Evolutionary conservation across 768 basidiomycete species (phyloP), one percentile per base, ranked within the genome.

Genomic region (Suillus luteus): DNA sequence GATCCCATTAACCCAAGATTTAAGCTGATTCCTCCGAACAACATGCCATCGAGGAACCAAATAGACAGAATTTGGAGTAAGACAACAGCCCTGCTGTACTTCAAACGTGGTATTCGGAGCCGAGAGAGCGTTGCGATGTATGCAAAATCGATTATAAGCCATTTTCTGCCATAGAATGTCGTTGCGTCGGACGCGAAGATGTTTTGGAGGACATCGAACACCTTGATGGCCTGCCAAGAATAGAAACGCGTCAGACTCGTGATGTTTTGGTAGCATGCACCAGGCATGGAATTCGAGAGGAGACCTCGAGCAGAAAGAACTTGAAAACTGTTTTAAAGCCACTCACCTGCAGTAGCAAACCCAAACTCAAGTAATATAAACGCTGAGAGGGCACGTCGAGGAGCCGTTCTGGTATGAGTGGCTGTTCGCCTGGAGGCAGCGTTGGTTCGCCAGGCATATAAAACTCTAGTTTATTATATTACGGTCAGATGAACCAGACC

Each of bases 321-420:
- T 31, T 58, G 22, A 11, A 58, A 41, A 0, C 24, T 31, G 40
- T 49, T n/a, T 48, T 14, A 31, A 58, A 24, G 57, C 17, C 22
- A 67, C 82, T 61, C 66, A 91, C 93, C 83, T 95, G 93, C 40
- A 91, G 80, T 2, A 94, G 80, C 46, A 88, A 83, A 9, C 89
- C 91, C 31, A 94, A 76, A 65, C 92, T 90, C 51, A 93, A 80
- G 66, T 84, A 83, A 70, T 95, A 93, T 7, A 92, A 82, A 58
- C 95, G 82, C 72, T 94, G 92, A 17, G 92, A 88, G 24, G 92
- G 91, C 5, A 87, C 79, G 70, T 92, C 90, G 37, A 95, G 67
- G 71, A 86, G 87, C 62, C 81, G 83, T 74, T 92, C 89, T 37
- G 93, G 85, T 59, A 96, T 87, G 43, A 91, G 79, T 48, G 93